A percentile compares a stretch with the other conserved stretches of the same genome.
Conservation (phyloP, 331 rosid genomes). For the Cucumis variabilis region DNA sequence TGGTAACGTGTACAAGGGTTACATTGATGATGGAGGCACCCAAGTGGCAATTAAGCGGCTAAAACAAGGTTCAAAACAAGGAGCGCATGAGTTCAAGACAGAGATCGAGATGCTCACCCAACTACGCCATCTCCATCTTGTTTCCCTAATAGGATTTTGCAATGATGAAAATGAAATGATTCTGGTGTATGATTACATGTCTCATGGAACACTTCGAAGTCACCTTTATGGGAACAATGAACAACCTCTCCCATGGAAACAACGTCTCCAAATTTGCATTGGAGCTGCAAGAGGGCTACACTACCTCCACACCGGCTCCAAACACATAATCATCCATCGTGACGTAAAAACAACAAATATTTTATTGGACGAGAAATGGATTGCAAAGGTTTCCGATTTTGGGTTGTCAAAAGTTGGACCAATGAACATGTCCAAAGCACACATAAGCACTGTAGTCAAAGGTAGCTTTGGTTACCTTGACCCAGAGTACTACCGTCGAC, state of each 20-base stretch:
- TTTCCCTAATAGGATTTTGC: slow-evolving; percentile 52
- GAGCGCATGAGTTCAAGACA: slow-evolving; percentile 43
- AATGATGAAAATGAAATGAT: slow-evolving; percentile 49
- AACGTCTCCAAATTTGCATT: slow-evolving; percentile 50
- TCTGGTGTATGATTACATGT: slow-evolving; percentile 61
- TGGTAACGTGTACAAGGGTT: slow-evolving; percentile 47
- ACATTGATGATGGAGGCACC: slow-evolving; percentile 17
- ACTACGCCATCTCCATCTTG: slow-evolving; percentile 43
- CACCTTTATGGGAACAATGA: slow-evolving; percentile 40
- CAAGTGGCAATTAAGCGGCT: slow-evolving; percentile 44
- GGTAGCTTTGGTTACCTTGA: slow-evolving; percentile 64
- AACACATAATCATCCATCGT: slow-evolving; percentile 56
- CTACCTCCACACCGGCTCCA: slow-evolving; percentile 56
- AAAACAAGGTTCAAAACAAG: slow-evolving; percentile 41
- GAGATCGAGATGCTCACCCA: slow-evolving; percentile 52
- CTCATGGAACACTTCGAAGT: slow-evolving; percentile 38
- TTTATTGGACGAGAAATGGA: slow-evolving; percentile 57
- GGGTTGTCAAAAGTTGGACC: slow-evolving; percentile 53
- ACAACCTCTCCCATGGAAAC: slow-evolving; percentile 47
- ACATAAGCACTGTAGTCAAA: slow-evolving; percentile 47
- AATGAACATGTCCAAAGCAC: slow-evolving; percentile 18
- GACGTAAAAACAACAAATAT: slow-evolving; percentile 66
- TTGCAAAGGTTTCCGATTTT: slow-evolving; percentile 61
- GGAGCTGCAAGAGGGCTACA: slow-evolving; percentile 54
- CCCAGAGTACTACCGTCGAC: slow-evolving; percentile 50